Base-by-base conservation (phyloP, 1,284 basidiomycete genomes). In the Athelia psychrophila region DNA sequence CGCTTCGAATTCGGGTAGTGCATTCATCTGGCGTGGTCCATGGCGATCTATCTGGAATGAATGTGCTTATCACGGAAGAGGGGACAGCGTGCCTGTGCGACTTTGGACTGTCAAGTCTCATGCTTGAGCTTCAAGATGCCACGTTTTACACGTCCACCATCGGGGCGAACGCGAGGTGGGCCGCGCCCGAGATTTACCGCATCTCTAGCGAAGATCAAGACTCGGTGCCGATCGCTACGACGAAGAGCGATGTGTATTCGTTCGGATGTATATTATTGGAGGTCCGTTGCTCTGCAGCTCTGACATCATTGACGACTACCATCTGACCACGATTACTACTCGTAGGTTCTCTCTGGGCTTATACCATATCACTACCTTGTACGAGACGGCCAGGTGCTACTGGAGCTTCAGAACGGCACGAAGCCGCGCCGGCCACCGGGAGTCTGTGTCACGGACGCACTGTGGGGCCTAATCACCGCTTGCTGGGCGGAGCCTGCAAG, bases 101-200 rank as follows among this genome's bases (percentile, higher is more conserved):
- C 50, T 75, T 74, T 47, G 73, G 72, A 10, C 60, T 73, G 12
- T 74, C 73, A 0, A 63, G 56, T 30, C 57, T 73, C 48, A 58
- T 68, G 23, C 61, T 62, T 30, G 71, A 71, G 32, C 62, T 63
- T 13, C 60, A 62, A 22, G 63, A 60, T 4, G 60, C 58, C 1
- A 63, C 66, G 0, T 64, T 63, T 46, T 55, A 62, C 25, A 66
- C 62, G 1, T 70, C 69, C 13, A 64, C 64, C 8, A 57, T 69
- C 8, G 62, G 62, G 27, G 72, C 69, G 10, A 60, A 64, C 2
- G 51, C 70, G 13, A 53, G 56, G 22, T 75, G 69, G 58, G 62
- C 63, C 4, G 56, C 64, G 13, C 65, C 64, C 6, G 68, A 69
- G 23, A 55, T 74, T 2, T 64, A 65, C 35, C 42, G 47, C 15